Conservation (phyloP, 176 grass and related monocot species). For the Neostapfia colusana region DNA sequence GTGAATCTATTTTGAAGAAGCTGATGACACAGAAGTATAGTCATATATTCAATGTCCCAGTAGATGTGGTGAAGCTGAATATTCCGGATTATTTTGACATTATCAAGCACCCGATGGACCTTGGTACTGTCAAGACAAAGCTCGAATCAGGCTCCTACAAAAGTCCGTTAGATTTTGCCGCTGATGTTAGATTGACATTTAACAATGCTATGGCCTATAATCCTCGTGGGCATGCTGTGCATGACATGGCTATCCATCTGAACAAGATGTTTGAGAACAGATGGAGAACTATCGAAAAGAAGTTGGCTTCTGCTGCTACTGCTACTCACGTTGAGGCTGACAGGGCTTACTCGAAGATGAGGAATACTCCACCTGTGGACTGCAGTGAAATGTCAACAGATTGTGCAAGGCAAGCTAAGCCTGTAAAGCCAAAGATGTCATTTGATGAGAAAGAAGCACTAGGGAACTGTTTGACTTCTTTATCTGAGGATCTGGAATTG, state of each 20-base stretch:
- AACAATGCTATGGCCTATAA: slow-evolving; percentile 86
- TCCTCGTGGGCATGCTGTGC: slow-evolving; percentile 71
- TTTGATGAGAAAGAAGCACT: slow-evolving; percentile 59
- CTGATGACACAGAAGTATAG: slow-evolving; percentile 81
- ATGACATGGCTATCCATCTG: slow-evolving; percentile 73
- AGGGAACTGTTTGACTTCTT: slow-evolving; percentile 49
- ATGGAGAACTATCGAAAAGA: slow-evolving; percentile 87
- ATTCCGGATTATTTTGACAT: slow-evolving; percentile 91
- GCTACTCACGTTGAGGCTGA: slow-evolving; percentile 38
- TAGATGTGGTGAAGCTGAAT: slow-evolving; percentile 75
- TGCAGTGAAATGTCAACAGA: slow-evolving; percentile 40
- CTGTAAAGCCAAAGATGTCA: slow-evolving; percentile 59
- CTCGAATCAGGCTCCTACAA: slow-evolving; percentile 63
- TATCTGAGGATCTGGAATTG: slow-evolving; percentile 47
- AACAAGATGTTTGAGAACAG: slow-evolving; percentile 82
- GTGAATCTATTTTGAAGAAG: slow-evolving; percentile 77
- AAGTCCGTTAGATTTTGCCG: slow-evolving; percentile 62
- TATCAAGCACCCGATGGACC: slow-evolving; percentile 91
- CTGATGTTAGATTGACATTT: slow-evolving; percentile 93
- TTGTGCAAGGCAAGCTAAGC: slow-evolving; percentile 35
- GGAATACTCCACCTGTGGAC: slow-evolving; percentile 50
- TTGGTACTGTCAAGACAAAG: slow-evolving; percentile 68
- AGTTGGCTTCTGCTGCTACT: slow-evolving; percentile 42
- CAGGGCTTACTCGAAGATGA: slow-evolving; percentile 63
- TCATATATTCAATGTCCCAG: slow-evolving; percentile 74